Evolutionary conservation across 1,139 yeast genomes (phyloP).

Genomic region (Suhomyces bribrorum): DNA sequence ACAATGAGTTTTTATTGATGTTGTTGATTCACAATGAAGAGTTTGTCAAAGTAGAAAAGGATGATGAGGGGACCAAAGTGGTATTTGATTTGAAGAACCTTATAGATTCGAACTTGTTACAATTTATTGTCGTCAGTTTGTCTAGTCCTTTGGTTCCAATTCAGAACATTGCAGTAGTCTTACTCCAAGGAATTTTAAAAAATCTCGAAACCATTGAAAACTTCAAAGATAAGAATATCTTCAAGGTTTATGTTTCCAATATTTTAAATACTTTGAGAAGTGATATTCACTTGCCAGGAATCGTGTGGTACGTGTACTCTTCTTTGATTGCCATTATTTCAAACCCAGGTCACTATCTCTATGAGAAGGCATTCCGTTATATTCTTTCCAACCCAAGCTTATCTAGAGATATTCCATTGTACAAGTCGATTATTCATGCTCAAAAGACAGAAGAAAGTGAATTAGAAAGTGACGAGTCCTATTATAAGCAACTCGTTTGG

Average conservation of each 20-base stretch:
- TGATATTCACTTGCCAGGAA: constrained; percentile 12
- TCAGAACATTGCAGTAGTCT: constrained; percentile 29
- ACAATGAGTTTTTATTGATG: constrained; percentile 60
- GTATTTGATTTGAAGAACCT: constrained; percentile 56
- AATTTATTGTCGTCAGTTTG: constrained; percentile 55
- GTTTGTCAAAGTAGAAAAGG: constrained; percentile 40
- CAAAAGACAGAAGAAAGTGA: constrained; percentile 31
- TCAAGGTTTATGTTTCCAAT: constrained; percentile 62
- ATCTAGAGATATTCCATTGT: constrained; percentile 67
- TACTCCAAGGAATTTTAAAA: constrained; percentile 46
- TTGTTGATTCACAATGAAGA: constrained; percentile 63
- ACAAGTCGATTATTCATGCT: constrained; percentile 43
- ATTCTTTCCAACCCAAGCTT: constrained; percentile 59
- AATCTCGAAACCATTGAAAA: constrained; percentile 32
- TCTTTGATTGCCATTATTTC: constrained; percentile 56
- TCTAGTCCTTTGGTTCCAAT: constrained; percentile 18
- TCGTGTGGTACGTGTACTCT: constrained; percentile 47
- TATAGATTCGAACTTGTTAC: constrained; percentile 60
- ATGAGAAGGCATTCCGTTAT: constrained; percentile 67
- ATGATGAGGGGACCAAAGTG: constrained; percentile 9
- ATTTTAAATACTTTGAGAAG: constrained; percentile 49
- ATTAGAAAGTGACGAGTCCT: constrained; percentile 49
- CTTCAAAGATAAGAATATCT: constrained; percentile 60
- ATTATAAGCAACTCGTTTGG: constrained; percentile 67
- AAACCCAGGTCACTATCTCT: constrained; percentile 71